A percentile compares a stretch with the other conserved stretches of the same genome.
phyloP scores from a whole-genome alignment of 2,329 filamentous ascomycete species.

The Trichoderma simmonsii region DNA sequence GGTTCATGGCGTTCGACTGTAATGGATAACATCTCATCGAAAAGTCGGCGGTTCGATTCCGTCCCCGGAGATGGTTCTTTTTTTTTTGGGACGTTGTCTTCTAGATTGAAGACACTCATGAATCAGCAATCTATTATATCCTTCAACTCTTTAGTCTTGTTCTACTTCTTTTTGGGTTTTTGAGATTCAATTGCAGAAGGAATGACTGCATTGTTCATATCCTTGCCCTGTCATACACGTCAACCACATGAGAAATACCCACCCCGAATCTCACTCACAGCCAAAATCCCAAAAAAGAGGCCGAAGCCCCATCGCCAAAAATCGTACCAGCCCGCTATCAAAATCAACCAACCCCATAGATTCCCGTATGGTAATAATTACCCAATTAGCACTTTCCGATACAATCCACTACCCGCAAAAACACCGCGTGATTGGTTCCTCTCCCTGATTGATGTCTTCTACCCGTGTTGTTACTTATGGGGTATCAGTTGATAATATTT shows the following conservation, averaged over 20 bases:
- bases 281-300: neutral
- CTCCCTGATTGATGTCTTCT: neutral
- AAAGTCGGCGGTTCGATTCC: conserved; percentile 31
- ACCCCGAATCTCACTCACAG: neutral
- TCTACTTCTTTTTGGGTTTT: neutral
- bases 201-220: neutral
- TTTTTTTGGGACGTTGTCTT: neutral
- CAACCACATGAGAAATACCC: neutral
- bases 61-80: conserved; percentile 6
- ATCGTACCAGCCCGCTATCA: neutral
- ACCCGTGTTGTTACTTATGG: neutral
- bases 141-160: neutral
- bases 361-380: conserved; percentile 10
- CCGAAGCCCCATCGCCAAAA: neutral
- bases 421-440: neutral
- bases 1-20: conserved; percentile 30
- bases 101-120: neutral
- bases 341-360: neutral
- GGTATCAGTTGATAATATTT: neutral
- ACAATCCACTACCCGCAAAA: neutral
- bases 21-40: conserved; percentile 25
- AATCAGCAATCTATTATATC: neutral
- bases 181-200: neutral
- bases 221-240: neutral
- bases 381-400: neutral